phyloP scores from a whole-genome alignment of 352 stramenopile genomes.

The Pythium biforme region DNA sequence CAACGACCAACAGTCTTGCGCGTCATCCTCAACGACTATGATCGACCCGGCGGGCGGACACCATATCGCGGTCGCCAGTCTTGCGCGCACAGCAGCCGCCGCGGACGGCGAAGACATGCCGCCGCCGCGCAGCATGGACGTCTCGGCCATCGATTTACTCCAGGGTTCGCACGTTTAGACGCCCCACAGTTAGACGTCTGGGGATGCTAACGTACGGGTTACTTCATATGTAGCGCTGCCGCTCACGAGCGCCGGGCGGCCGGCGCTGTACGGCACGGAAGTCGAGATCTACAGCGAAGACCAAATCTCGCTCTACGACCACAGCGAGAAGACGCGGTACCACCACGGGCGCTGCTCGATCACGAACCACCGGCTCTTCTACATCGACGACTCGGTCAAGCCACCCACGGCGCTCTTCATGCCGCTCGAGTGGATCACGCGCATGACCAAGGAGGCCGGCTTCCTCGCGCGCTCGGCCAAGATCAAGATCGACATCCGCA shows the following conservation, averaged over 20 bases:
- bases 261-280: constrained; percentile 71
- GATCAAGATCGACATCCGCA: constrained; percentile 69
- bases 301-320: constrained; percentile 82
- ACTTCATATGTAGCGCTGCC: constrained; percentile 45
- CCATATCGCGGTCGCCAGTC: constrained; percentile 11
- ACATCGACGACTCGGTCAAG: constrained; percentile 58
- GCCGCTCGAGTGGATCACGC: constrained; percentile 68
- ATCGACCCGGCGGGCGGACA: constrained; percentile 5
- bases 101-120: constrained; percentile 17
- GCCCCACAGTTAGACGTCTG: no score
- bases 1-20: constrained; percentile 1
- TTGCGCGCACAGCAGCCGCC: constrained; percentile 3
- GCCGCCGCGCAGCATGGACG: constrained; percentile 18
- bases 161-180: constrained; percentile 45
- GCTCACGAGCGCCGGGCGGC: constrained; percentile 66
- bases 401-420: constrained; percentile 65
- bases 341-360: constrained; percentile 70
- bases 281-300: constrained; percentile 89
- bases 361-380: constrained; percentile 85
- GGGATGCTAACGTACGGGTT: not conserved
- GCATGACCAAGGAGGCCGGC: constrained; percentile 74
- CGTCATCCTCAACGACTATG: constrained; percentile 10
- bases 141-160: constrained; percentile 63
- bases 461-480: constrained; percentile 85
- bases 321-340: constrained; percentile 72